These are phyloP conservation scores for Termitomyces sp. DNA, from an alignment of 768 basidiomycete genomes.

Conservation along the genomic window DNA sequence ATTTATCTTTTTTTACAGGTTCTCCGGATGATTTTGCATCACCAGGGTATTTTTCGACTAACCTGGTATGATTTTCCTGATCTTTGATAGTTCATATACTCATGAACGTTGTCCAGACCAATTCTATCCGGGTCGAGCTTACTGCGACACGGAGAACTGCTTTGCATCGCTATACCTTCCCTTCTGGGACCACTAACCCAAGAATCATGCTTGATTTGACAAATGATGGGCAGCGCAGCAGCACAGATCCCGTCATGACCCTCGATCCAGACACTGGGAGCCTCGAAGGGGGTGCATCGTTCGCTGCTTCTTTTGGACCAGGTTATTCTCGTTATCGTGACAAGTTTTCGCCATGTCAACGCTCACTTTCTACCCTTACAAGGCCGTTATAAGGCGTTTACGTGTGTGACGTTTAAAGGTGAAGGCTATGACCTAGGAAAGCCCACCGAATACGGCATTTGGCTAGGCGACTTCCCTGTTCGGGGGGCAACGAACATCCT, in stretches of 20 bases:
- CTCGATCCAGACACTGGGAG: slow-evolving; percentile 44
- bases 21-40: slow-evolving; percentile 56
- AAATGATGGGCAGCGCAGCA: slow-evolving; percentile 53
- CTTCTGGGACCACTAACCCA: slow-evolving; percentile 38
- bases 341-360: neutral
- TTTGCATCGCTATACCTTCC: slow-evolving; percentile 55
- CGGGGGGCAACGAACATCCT: slow-evolving; percentile 37
- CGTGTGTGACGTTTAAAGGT: slow-evolving; percentile 57
- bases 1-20: slow-evolving; percentile 23
- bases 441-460: slow-evolving; percentile 53
- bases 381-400: slow-evolving; percentile 52
- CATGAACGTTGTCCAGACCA: slow-evolving; percentile 31
- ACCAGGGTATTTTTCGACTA: slow-evolving; percentile 63
- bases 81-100: neutral
- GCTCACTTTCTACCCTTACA: neutral
- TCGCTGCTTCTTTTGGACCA: slow-evolving; percentile 55
- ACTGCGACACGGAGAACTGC: slow-evolving; percentile 56
- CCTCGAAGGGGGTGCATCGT: slow-evolving; percentile 43
- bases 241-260: slow-evolving; percentile 39
- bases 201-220: slow-evolving; percentile 57
- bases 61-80: slow-evolving; percentile 33
- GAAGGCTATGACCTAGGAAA: slow-evolving; percentile 39
- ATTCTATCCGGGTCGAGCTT: slow-evolving; percentile 50
- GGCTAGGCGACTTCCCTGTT: slow-evolving; percentile 44
- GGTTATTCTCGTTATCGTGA: slow-evolving; percentile 16